Percentiles rank a stretch among this genome's conserved stretches.
Evolutionary conservation across 371 early-diverging fungal species (phyloP).

Genomic region (Scutellospora calospora): DNA sequence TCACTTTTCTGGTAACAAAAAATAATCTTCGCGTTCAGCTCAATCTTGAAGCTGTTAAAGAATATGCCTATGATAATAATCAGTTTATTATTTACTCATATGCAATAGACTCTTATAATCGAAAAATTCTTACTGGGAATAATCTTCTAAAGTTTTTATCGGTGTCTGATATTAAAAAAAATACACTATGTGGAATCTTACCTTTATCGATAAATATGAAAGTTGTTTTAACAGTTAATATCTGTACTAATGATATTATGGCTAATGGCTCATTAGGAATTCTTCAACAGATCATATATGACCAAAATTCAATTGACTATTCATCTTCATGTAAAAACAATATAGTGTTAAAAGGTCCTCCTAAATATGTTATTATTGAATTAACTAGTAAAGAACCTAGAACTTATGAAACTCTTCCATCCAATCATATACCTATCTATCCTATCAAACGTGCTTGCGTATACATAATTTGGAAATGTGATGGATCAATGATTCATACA

Average conservation of each 20-base stretch:
- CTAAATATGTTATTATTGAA: not conserved
- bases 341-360: not conserved
- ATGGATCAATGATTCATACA: not conserved
- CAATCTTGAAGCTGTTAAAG: not conserved
- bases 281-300: not conserved
- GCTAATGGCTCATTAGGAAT: not conserved
- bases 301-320: not conserved
- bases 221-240: not conserved
- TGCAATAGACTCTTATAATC: not conserved
- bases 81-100: not conserved
- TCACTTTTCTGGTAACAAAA: not conserved
- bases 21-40: not conserved
- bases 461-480: not conserved
- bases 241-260: not conserved
- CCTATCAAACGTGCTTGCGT: not conserved
- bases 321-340: not conserved
- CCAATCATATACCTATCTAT: not conserved
- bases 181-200: not conserved
- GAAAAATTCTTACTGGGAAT: not conserved
- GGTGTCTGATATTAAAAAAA: not conserved
- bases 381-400: not conserved
- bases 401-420: not conserved
- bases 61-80: not conserved
- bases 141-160: not conserved
- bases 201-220: conserved; percentile 2